These are phyloP conservation scores for Rhododendron simsii DNA, from an alignment of 148 eudicot species.

Conservation along the genomic window DNA sequence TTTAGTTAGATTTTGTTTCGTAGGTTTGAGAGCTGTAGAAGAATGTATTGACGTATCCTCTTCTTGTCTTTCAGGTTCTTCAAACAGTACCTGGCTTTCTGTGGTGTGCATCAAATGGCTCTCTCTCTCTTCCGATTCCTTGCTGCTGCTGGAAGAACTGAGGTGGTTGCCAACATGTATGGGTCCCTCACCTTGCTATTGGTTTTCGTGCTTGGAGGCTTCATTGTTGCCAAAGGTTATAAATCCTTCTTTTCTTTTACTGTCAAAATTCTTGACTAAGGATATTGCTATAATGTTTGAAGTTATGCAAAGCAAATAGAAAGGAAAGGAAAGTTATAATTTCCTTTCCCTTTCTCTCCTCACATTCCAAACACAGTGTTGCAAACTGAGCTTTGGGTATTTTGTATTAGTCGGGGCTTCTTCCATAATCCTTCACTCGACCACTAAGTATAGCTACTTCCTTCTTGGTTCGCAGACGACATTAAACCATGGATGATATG, in stretches of 20 bases:
- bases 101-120: constrained; percentile 8
- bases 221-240: constrained; percentile 22
- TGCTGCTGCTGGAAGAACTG: constrained; percentile 5
- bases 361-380: background rate
- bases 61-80: constrained; percentile 3
- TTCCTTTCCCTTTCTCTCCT: background rate
- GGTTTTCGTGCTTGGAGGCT: constrained; percentile 14
- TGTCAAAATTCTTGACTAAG: background rate
- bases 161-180: background rate
- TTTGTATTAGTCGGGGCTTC: background rate
- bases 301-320: background rate
- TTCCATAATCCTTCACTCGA: background rate
- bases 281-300: background rate
- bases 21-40: background rate
- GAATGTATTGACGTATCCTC: background rate
- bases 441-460: background rate
- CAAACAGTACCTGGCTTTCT: constrained; percentile 10
- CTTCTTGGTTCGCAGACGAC: constrained; percentile 14
- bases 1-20: background rate
- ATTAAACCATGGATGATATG: constrained; percentile 35
- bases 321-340: background rate
- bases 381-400: background rate
- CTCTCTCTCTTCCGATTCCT: constrained; percentile 10
- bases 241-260: background rate
- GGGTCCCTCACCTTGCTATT: constrained; percentile 7